A percentile compares a stretch with the other conserved stretches of the same genome.
phyloP scores from a whole-genome alignment of 306 rosid species.

The Vicia sativa region DNA sequence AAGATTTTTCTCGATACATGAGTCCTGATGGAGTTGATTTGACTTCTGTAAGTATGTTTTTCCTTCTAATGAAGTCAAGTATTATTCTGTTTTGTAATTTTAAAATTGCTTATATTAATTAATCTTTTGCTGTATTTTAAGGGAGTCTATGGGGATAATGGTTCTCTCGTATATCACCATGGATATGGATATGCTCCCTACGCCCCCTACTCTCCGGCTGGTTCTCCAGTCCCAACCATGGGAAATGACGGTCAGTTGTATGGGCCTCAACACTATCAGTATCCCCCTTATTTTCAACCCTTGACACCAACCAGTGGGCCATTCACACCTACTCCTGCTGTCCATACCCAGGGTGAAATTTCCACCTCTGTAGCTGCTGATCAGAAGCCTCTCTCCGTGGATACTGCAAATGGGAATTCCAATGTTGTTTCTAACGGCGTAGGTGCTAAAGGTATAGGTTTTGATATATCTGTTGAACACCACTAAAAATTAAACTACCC shows the following conservation, averaged over 20 bases:
- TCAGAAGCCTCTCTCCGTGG: constrained; percentile 72
- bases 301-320: constrained; percentile 80
- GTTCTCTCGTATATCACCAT: constrained; percentile 80
- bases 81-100: not conserved
- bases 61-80: no score
- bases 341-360: constrained; percentile 64
- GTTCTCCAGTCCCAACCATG: constrained; percentile 94
- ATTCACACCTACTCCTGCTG: constrained; percentile 50
- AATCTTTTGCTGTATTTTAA: constrained; percentile 16
- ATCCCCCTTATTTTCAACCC: constrained; percentile 90
- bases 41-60: constrained; percentile 61
- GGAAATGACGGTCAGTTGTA: constrained; percentile 92
- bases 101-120: not conserved
- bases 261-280: constrained; percentile 95
- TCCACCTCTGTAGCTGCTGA: constrained; percentile 69
- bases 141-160: constrained; percentile 93
- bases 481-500: constrained; percentile 44
- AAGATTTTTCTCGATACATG: constrained; percentile 74
- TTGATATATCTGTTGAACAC: constrained; percentile 45
- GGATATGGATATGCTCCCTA: constrained; percentile 92
- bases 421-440: constrained; percentile 58
- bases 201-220: constrained; percentile 88
- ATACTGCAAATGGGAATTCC: constrained; percentile 63
- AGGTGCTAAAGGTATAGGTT: constrained; percentile 58
- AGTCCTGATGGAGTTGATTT: constrained; percentile 85